Conservation (phyloP, 345 rosid genomes). For the Brassica nigra region DNA sequence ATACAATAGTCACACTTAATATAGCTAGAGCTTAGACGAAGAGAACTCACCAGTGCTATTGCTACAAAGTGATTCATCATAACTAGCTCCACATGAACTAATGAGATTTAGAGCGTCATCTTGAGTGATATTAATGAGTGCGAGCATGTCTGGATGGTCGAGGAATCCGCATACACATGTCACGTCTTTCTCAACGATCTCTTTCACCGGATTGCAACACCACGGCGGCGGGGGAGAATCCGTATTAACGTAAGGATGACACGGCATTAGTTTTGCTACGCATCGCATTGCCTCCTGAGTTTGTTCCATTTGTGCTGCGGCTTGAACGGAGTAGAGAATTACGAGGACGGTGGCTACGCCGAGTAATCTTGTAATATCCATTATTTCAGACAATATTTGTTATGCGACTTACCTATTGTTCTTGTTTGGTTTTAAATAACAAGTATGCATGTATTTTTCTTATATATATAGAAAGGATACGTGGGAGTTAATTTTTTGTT, state of each 20-base stretch:
- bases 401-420: not conserved
- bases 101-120: conserved; percentile 52
- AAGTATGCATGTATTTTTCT: not conserved
- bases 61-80: conserved; percentile 46
- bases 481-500: not conserved
- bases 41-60: conserved; percentile 10
- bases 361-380: not conserved
- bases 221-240: conserved; percentile 37
- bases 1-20: not conserved
- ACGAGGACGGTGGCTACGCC: not conserved
- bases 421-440: not conserved
- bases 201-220: conserved; percentile 55
- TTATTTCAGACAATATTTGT: not conserved
- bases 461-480: not conserved
- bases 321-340: conserved; percentile 19
- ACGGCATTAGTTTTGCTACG: conserved; percentile 51
- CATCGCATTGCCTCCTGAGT: conserved; percentile 35
- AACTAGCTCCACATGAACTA: conserved; percentile 46
- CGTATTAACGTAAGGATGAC: conserved; percentile 44
- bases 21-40: not conserved
- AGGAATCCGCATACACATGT: conserved; percentile 54
- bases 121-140: conserved; percentile 37
- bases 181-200: conserved; percentile 23
- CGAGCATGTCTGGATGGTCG: conserved; percentile 36
- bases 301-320: conserved; percentile 1